Evolutionary conservation across 345 rosid species (phyloP).

Genomic region (Eucalyptus erythrocorys): DNA sequence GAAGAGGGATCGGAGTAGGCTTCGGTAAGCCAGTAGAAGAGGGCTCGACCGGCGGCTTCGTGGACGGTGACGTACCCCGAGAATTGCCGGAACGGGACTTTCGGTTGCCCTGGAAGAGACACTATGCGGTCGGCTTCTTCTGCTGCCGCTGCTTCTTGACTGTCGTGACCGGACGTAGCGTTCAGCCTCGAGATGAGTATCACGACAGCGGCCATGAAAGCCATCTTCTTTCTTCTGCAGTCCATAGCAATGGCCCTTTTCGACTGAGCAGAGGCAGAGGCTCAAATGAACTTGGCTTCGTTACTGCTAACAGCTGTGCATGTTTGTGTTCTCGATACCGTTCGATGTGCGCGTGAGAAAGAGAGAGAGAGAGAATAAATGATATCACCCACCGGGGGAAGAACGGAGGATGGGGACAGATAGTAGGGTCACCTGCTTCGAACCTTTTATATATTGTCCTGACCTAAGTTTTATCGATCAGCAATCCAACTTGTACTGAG

Average conservation of each 20-base stretch:
- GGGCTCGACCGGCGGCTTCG: conserved; percentile 59
- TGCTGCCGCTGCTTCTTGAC: not conserved
- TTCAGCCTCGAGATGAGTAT: not conserved
- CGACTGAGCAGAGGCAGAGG: not conserved
- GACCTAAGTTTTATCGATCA: not conserved
- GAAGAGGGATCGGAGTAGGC: conserved; percentile 35
- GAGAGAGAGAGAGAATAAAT: not conserved
- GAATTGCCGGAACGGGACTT: conserved; percentile 77
- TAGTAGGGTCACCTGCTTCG: not conserved
- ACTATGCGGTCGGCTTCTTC: conserved; percentile 64
- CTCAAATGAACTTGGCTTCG: not conserved
- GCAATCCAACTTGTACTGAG: not conserved
- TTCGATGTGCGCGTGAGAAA: not conserved
- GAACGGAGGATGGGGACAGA: not conserved
- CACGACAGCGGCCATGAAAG: not conserved
- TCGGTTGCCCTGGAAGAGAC: conserved; percentile 91
- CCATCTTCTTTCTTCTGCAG: not conserved
- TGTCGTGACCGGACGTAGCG: not conserved
- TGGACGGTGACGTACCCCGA: conserved; percentile 85
- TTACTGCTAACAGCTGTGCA: not conserved
- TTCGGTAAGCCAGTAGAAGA: conserved; percentile 96
- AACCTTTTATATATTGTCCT: not conserved
- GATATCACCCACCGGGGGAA: not conserved
- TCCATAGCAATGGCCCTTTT: not conserved
- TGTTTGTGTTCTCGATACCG: not conserved